Evolutionary conservation across 208 protist species (phyloP).

Genomic region (Leishmania mexicana): DNA sequence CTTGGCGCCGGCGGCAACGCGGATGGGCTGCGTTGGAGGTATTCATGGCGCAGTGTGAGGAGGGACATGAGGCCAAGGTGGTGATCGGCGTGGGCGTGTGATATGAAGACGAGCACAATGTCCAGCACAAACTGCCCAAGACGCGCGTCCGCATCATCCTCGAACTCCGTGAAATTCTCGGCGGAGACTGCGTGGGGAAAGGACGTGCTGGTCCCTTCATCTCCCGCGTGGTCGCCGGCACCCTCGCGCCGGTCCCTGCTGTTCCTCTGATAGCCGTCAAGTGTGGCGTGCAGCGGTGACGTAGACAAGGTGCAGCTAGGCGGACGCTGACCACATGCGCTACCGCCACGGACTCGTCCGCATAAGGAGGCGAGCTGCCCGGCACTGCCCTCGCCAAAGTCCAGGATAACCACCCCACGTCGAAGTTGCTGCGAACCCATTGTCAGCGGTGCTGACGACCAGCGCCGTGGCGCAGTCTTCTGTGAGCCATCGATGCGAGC

Average conservation of each 20-base stretch:
- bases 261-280: not conserved
- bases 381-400: constrained; percentile 85
- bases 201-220: not conserved
- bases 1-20: not conserved
- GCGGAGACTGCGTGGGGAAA: too few relatives aligned
- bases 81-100: constrained; percentile 90
- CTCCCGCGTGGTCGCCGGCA: not conserved
- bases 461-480: not conserved
- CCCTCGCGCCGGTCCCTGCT: not conserved
- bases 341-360: constrained; percentile 19
- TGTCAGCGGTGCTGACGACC: not conserved
- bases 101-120: constrained; percentile 83
- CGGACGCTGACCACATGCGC: not conserved
- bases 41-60: constrained; percentile 58
- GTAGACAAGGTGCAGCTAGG: not conserved
- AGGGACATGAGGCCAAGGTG: constrained; percentile 82
- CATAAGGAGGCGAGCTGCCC: constrained; percentile 72
- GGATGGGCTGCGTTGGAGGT: constrained; percentile 6
- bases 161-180: not conserved
- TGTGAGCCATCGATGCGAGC: not conserved
- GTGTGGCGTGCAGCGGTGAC: not conserved
- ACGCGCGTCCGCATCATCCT: constrained; percentile 2
- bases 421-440: constrained; percentile 7
- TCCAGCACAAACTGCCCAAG: constrained; percentile 47
- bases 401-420: constrained; percentile 67